Conservation (phyloP, 768 basidiomycete genomes). For the Cystobasidium onofrii region DNA sequence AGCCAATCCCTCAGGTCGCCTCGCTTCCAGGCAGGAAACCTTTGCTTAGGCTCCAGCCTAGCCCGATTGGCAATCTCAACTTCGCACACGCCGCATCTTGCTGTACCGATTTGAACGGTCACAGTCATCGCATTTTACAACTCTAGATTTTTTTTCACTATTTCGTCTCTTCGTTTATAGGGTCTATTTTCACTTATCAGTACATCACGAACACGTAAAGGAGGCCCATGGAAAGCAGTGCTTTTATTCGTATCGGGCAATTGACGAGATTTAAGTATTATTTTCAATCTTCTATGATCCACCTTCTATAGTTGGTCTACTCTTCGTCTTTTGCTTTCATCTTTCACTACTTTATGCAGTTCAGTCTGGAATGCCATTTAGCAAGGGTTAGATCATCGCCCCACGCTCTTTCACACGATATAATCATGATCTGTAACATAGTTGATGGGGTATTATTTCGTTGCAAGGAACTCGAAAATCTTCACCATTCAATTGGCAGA, state of each 20-base stretch:
- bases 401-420: not conserved
- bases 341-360: not conserved
- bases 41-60: not conserved
- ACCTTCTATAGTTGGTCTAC: not conserved
- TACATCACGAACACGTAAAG: not conserved
- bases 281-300: not conserved
- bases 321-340: not conserved
- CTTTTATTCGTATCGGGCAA: not conserved
- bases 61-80: not conserved
- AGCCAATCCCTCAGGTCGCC: not conserved
- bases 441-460: not conserved
- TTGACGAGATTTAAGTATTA: too few relatives aligned
- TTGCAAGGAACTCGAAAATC: not conserved
- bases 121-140: not conserved
- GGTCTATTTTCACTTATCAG: not conserved
- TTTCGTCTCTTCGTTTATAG: not conserved
- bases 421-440: not conserved
- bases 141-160: not conserved
- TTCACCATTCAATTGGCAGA: too few relatives aligned
- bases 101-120: not conserved
- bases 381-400: too few relatives aligned
- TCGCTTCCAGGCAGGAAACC: not conserved
- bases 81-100: not conserved
- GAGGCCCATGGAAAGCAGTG: not conserved
- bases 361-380: too few relatives aligned